Conservation (phyloP, 768 basidiomycete genomes). For the Xerocomellus amylosporus region DNA sequence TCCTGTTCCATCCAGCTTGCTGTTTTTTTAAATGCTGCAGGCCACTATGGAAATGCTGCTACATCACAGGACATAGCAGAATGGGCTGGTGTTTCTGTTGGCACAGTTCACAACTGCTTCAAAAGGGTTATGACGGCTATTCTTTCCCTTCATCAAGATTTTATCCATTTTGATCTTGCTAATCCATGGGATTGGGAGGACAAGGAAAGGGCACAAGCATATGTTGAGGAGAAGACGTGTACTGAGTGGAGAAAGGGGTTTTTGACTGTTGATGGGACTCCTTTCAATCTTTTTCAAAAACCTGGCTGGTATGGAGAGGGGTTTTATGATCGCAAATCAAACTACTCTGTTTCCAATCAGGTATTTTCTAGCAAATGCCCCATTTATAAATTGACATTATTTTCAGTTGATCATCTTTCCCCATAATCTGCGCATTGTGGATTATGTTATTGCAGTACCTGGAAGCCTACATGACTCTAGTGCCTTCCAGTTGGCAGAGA, state of each 20-base stretch:
- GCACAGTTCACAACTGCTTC: not conserved
- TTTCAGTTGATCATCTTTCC: slow-evolving; percentile 1
- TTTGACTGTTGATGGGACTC: slow-evolving; percentile 7
- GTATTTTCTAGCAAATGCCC: not conserved
- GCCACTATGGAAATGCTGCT: too few relatives aligned
- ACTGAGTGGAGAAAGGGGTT: slow-evolving; percentile 2
- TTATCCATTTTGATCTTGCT: slow-evolving; percentile 5
- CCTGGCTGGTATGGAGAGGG: slow-evolving; percentile 10
- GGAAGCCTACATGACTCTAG: slow-evolving; percentile 9
- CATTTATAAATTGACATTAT: not conserved
- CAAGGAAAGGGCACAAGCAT: not conserved
- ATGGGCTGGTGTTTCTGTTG: not conserved
- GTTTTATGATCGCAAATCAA: slow-evolving; percentile 10
- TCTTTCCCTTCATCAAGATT: slow-evolving; percentile 5
- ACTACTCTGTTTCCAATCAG: slow-evolving; percentile 4
- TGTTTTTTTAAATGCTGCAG: too few relatives aligned
- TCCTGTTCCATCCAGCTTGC: too few relatives aligned
- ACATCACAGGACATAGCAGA: not conserved
- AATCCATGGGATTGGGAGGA: not conserved
- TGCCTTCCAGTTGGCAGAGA: not conserved
- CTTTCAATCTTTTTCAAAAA: slow-evolving; percentile 18
- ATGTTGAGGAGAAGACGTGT: not conserved
- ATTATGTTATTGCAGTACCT: slow-evolving; percentile 9
- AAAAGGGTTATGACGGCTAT: slow-evolving; percentile 5
- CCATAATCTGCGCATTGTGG: slow-evolving; percentile 8